Base-by-base conservation (phyloP, 176 grass and related monocot species). In the Musa troglodytarum region DNA sequence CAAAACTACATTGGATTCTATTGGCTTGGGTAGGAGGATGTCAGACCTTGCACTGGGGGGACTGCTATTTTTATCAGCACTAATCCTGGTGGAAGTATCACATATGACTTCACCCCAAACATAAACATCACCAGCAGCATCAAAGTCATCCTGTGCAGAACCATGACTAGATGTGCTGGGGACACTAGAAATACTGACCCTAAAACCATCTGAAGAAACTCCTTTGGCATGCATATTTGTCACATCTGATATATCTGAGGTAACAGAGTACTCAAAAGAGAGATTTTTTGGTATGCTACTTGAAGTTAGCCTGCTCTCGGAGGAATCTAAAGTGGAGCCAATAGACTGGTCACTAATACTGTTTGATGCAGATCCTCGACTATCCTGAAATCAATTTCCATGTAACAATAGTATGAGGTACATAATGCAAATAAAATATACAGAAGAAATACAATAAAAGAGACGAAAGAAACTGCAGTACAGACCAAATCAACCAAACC, bases 81-180 rank as follows among this genome's bases (percentile, higher is more conserved):
- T 58, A 26, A 23, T 24, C 52, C 73, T 61, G 34, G 61, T 79
- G 75, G 76, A 26, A 13, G 65, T 77, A 79, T 93, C 88, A 26
- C 80, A 91, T 52, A 98, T 88, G 80, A 93, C 83, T 76, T 98
- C 88, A 9, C 94, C 95, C 95, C 93, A 96, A 65, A 96, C 71
- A 77, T 92, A 96, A 75, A 96, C 85, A 84, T 96, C 93, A 24
- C 93, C 90, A 57, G 92, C 90, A 2, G 86, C 88, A 85, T 99
- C 95, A 78, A 82, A 94, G 73, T 98, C 95, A 67, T 98, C 95
- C 1, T 89, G 86, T 7, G 82, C 90, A 78, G 95, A 98, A 43
- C 90, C 95, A 89, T 98, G 95, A 76, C 95, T 98, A 54, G 95
- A 98, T 79, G 93, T 97, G 82, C 93, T 97, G 78, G 92, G 90